Evolutionary conservation across 768 basidiomycete species (phyloP).

Genomic region (Suillus americanus): DNA sequence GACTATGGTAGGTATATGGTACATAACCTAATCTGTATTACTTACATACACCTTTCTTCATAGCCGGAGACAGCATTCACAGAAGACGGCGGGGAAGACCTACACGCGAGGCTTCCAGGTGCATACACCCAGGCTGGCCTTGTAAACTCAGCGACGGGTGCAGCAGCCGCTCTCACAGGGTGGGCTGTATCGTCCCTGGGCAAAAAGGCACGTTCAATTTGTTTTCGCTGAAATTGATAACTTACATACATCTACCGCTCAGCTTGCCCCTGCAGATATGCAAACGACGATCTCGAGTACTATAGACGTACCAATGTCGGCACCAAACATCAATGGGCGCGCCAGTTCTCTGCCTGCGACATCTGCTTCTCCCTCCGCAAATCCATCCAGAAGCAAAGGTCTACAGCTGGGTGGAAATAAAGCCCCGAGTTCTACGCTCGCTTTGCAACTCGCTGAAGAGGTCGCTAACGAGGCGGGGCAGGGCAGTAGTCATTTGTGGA

Average conservation of each 20-base stretch:
- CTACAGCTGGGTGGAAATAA: slow-evolving; percentile 72
- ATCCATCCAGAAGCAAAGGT: slow-evolving; percentile 46
- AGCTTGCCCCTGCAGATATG: slow-evolving; percentile 74
- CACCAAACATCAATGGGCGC: slow-evolving; percentile 29
- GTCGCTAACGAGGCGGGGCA: slow-evolving; percentile 36
- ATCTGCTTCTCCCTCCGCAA: slow-evolving; percentile 9
- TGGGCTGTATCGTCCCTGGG: slow-evolving; percentile 94
- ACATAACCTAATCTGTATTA: slow-evolving; percentile 2
- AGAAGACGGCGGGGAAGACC: slow-evolving; percentile 35
- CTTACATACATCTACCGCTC: background rate
- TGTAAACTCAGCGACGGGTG: slow-evolving; percentile 86
- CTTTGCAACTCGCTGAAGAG: slow-evolving; percentile 60
- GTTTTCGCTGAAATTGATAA: background rate
- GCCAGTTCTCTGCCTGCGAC: background rate
- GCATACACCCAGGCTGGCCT: slow-evolving; percentile 39
- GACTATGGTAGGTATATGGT: slow-evolving; percentile 63
- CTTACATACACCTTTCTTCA: background rate
- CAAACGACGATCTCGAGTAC: slow-evolving; percentile 58
- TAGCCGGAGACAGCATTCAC: slow-evolving; percentile 57
- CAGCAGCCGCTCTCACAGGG: slow-evolving; percentile 88
- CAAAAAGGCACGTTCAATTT: slow-evolving; percentile 57
- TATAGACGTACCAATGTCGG: slow-evolving; percentile 43
- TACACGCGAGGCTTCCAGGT: slow-evolving; percentile 29
- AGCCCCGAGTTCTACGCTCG: slow-evolving; percentile 39
- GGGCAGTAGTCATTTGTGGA: slow-evolving; percentile 59